Evolutionary conservation across 495 filamentous ascomycete genomes (phyloP).

Genomic region (Thozetella sp.): DNA sequence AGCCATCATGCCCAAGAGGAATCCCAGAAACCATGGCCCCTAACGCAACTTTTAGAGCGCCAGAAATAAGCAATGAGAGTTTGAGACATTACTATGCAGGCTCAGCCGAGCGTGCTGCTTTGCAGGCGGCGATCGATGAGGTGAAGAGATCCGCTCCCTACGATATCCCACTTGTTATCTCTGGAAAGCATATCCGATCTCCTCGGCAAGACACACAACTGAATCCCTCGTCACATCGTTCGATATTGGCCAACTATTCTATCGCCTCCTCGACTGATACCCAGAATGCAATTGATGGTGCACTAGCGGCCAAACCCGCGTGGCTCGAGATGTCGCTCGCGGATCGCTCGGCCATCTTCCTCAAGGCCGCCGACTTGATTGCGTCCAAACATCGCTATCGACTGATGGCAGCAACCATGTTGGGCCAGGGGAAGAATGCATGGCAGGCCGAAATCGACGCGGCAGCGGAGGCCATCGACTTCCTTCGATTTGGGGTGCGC

Average conservation of each 20-base stretch:
- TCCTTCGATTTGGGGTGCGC: constrained; percentile 85
- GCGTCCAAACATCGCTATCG: constrained; percentile 89
- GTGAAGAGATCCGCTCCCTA: too few species aligned
- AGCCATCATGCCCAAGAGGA: too few species aligned
- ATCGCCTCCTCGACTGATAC: constrained; percentile 74
- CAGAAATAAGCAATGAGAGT: too few species aligned
- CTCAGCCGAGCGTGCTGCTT: too few species aligned
- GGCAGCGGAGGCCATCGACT: constrained; percentile 88
- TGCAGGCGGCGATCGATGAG: too few species aligned
- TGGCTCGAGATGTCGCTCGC: constrained; percentile 85
- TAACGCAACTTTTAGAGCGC: too few species aligned
- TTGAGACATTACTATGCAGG: too few species aligned
- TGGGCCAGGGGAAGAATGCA: constrained; percentile 93
- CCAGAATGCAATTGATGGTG: constrained; percentile 72
- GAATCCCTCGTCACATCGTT: constrained; percentile 73
- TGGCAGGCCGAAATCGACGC: constrained; percentile 98
- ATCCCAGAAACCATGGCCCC: too few species aligned
- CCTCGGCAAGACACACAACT: constrained; percentile 58
- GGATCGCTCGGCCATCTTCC: constrained; percentile 86
- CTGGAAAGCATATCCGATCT: constrained; percentile 53
- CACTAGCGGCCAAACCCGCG: constrained; percentile 74
- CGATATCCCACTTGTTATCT: too few species aligned
- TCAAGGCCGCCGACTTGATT: constrained; percentile 90
- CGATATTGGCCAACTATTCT: constrained; percentile 75
- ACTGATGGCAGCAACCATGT: constrained; percentile 89